Evolutionary conservation across 2,329 filamentous ascomycete species (phyloP).

Genomic region (Colletotrichum lini): DNA sequence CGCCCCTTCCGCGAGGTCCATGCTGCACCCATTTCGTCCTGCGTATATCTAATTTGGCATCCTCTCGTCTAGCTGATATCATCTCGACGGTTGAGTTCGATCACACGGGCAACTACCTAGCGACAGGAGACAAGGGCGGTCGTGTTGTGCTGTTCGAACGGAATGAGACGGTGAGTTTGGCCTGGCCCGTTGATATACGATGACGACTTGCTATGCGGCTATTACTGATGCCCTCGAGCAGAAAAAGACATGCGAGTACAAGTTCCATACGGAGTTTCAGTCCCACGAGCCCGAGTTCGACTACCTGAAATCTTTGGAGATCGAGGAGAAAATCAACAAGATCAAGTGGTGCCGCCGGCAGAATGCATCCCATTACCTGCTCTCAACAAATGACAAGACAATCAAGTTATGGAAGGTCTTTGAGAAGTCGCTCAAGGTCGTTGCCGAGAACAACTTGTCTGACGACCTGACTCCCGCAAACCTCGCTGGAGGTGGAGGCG

Average conservation of each 20-base stretch:
- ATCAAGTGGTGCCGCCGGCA: constrained; percentile 99
- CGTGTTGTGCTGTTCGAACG: constrained; percentile 89
- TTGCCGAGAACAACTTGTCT: constrained; percentile 98
- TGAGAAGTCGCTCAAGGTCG: constrained; percentile 98
- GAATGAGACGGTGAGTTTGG: constrained; percentile 87
- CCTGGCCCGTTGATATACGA: constrained; percentile 5
- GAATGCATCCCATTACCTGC: constrained; percentile 97
- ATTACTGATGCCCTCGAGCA: constrained; percentile 60
- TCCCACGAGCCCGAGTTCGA: constrained; percentile 99
- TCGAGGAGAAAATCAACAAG: constrained; percentile 99
- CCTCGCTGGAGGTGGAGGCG: constrained; percentile 82
- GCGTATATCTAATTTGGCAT: constrained; percentile 48
- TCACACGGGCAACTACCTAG: constrained; percentile 90
- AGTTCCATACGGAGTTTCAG: constrained; percentile 99
- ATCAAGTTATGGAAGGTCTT: constrained; percentile 99
- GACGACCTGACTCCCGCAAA: constrained; percentile 88
- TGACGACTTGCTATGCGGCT: background rate
- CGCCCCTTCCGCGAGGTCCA: background rate
- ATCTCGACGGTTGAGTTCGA: constrained; percentile 94
- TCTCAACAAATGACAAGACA: constrained; percentile 99
- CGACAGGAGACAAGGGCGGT: constrained; percentile 91
- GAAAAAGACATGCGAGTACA: constrained; percentile 99
- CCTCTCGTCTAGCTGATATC: constrained; percentile 77
- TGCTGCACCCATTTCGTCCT: background rate
- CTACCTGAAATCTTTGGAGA: constrained; percentile 98